Conservation (phyloP, 2,329 filamentous ascomycete genomes). For the Alternaria hordeiaustralica region DNA sequence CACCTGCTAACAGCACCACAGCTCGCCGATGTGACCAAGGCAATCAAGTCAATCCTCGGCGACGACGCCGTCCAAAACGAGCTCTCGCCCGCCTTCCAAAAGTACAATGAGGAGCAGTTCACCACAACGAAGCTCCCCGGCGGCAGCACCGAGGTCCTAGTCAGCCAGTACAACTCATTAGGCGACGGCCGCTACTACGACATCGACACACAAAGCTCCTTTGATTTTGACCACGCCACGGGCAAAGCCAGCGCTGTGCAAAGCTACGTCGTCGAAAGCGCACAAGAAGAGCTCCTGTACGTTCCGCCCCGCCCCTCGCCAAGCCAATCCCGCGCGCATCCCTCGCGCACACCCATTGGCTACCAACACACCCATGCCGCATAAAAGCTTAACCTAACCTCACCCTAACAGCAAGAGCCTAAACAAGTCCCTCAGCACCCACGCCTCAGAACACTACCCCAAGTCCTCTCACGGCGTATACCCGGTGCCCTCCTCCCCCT, state of each 20-base stretch:
- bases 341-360: background rate
- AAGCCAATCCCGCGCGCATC: background rate
- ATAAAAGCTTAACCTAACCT: slow-evolving; percentile 4
- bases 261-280: slow-evolving; percentile 77
- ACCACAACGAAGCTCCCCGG: slow-evolving; percentile 87
- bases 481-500: slow-evolving; percentile 73
- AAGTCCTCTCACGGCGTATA: slow-evolving; percentile 82
- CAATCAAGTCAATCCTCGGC: slow-evolving; percentile 85
- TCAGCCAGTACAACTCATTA: slow-evolving; percentile 85
- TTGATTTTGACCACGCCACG: slow-evolving; percentile 83
- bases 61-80: slow-evolving; percentile 72
- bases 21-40: slow-evolving; percentile 88
- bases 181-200: slow-evolving; percentile 88
- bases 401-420: slow-evolving; percentile 72
- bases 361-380: background rate
- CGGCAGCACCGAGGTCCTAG: slow-evolving; percentile 76
- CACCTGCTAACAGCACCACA: slow-evolving; percentile 50
- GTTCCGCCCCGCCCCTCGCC: slow-evolving; percentile 35
- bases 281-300: slow-evolving; percentile 81
- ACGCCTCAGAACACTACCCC: slow-evolving; percentile 88
- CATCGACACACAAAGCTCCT: slow-evolving; percentile 84
- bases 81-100: slow-evolving; percentile 83
- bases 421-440: slow-evolving; percentile 74
- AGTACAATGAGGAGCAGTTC: slow-evolving; percentile 97
- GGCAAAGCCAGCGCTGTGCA: slow-evolving; percentile 86